Base-by-base conservation (phyloP, 345 rosid species). In the Schrenkiella parvula region DNA sequence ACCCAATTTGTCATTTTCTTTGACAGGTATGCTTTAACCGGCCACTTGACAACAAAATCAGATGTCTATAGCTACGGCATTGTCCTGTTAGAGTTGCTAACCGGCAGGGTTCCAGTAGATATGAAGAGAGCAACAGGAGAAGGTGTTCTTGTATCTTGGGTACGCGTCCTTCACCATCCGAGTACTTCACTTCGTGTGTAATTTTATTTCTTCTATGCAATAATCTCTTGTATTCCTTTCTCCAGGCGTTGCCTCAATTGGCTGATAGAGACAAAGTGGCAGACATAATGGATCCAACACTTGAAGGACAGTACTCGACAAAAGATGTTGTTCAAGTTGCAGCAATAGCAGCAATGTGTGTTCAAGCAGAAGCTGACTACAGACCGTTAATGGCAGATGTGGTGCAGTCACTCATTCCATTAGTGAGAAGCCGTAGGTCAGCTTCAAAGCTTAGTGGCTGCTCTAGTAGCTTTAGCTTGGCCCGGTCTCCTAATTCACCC, bases 321-420 rank as follows among this genome's bases (percentile, higher is more conserved):
- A 91, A 89, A 81, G 95, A 95, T 32, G 93, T 84, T 2, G 74
- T 89, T 80, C 97, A 89, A 56, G 99, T 95, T 63, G 97, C 96
- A 7, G 97, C 98, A 6, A 89, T 95, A 53, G 96, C 99, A 35
- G 93, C 95, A 55, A 89, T 95, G 97, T 95, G 97, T 46, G 99
- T 89, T 68, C 93, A 91, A 73, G 91, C 85, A 11, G 93, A 89
- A 76, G 85, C 95, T 6, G 97, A 91, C 72, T 93, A 93, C 84
- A 81, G 97, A 77, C 99, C 91, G 18, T 66, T 93, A 48, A 91
- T 93, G 97, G 97, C 99, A 5, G 97, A 91, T 60, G 95, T 91
- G 6, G 96, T 91, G 74, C 91, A 91, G 79, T 95, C 97, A 5
- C 79, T 91, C 25, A 86, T 87, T 42, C 98, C 97, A 0, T 72